Base-by-base conservation (phyloP, 345 rosid genomes). In the Barbarea vulgaris region DNA sequence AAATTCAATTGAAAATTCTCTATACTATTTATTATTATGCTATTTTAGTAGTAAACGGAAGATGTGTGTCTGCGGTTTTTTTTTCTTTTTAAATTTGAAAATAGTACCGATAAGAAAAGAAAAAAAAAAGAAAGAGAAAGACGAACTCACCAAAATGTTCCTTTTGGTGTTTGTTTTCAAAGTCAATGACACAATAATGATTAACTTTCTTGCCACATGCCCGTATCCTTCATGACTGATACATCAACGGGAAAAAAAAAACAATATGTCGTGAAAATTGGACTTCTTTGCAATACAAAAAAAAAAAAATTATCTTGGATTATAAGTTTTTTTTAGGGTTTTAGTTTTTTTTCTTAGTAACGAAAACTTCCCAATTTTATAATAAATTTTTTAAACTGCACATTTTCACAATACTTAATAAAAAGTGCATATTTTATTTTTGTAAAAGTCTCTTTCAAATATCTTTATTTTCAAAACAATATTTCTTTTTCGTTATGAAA, bases 131-230 rank as follows among this genome's bases (percentile, higher is more conserved):
- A 47, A 47, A 47, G n/a, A 10, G 59, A 62, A 14, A 18, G 19
- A 31, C 4, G 21, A 64, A 22, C 6, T 55, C 28, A 39, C 74
- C 62, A 67, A 68, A 68, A 60, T 67, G 48, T 41, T 41, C 39
- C 6, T 60, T 68, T 76, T 68, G 74, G 63, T 30, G 63, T 31
- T 22, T 68, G 9, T 39, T 36, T 33, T 59, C 37, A 60, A 60
- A 68, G 74, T 68, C 79, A 76, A 60, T 39, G 69, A 68, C 74
- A 69, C 64, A 68, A 41, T 60, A 50, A 68, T 68, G 69, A 60
- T 52, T 33, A 51, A n/a, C 24, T 52, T 22, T 52, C 37, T 22
- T 54, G 19, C 64, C 64, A 76, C 74, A 60, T 75, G 79, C 67
- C 41, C 61, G 18, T 58, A 30, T 30, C 4, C 54, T 39, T 21